Evolutionary conservation across 176 grass and related monocot genomes (phyloP).

Genomic region (Phyllostachys edulis): DNA sequence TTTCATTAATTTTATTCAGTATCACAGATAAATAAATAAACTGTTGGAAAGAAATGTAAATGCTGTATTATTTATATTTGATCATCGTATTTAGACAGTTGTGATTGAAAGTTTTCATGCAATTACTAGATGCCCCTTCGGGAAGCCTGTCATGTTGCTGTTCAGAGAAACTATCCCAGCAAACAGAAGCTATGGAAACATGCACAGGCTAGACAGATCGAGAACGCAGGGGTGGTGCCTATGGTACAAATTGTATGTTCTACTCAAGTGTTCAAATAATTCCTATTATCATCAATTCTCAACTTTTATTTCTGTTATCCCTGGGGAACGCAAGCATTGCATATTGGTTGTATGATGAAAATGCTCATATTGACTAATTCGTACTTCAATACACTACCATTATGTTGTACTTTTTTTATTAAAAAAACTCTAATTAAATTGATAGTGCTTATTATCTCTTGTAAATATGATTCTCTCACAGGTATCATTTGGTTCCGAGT

Average conservation of each 20-base stretch:
- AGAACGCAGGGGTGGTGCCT: constrained; percentile 48
- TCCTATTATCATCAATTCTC: neutral
- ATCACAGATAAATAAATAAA: constrained; percentile 15
- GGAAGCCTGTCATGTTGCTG: constrained; percentile 81
- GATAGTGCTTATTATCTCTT: neutral
- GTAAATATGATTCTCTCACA: constrained; percentile 32
- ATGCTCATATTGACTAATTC: neutral
- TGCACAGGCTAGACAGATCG: constrained; percentile 55
- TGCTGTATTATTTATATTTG: neutral
- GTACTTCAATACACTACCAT: neutral
- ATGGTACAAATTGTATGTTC: constrained; percentile 78
- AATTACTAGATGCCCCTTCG: constrained; percentile 72
- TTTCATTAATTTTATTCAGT: neutral
- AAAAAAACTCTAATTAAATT: neutral
- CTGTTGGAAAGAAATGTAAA: constrained; percentile 1
- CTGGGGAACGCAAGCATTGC: neutral
- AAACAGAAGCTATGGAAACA: constrained; percentile 75
- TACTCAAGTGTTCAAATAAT: constrained; percentile 18
- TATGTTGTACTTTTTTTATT: constrained; percentile 11
- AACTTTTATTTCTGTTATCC: neutral
- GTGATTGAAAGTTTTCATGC: constrained; percentile 22
- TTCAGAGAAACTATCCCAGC: constrained; percentile 68
- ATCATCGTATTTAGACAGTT: neutral
- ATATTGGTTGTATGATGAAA: constrained; percentile 13
- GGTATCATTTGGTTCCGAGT: constrained; percentile 82